These are phyloP conservation scores for Coriolopsis trogii DNA, from an alignment of 1,284 basidiomycete genomes.

Conservation along the genomic window DNA sequence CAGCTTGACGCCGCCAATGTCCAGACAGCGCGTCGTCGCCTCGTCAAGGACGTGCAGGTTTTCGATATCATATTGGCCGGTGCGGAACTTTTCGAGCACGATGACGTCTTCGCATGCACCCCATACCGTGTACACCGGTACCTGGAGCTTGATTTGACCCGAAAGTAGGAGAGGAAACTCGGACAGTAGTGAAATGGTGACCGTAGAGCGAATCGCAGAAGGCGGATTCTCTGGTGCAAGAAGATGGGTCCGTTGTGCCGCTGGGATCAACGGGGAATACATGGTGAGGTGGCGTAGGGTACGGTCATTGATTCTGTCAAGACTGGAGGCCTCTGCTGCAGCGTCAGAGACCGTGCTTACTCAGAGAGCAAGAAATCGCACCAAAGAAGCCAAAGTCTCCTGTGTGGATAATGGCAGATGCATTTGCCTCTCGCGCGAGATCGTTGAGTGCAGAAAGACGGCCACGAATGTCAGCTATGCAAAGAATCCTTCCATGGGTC, in stretches of 20 bases:
- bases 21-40: slow-evolving; percentile 87
- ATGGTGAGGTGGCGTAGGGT: slow-evolving; percentile 95
- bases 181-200: slow-evolving; percentile 79
- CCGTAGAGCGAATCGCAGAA: slow-evolving; percentile 61
- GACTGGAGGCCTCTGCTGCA: slow-evolving; percentile 69
- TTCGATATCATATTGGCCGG: slow-evolving; percentile 79
- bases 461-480: slow-evolving; percentile 95
- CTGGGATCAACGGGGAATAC: slow-evolving; percentile 95
- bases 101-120: slow-evolving; percentile 97
- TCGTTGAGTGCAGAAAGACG: slow-evolving; percentile 87
- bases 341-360: slow-evolving; percentile 7
- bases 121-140: slow-evolving; percentile 97
- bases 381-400: slow-evolving; percentile 99
- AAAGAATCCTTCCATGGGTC: slow-evolving; percentile 86
- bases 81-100: slow-evolving; percentile 91
- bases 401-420: slow-evolving; percentile 96
- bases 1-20: slow-evolving; percentile 92
- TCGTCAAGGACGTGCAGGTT: slow-evolving; percentile 95
- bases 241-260: slow-evolving; percentile 80
- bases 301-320: slow-evolving; percentile 91
- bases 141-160: slow-evolving; percentile 84
- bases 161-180: slow-evolving; percentile 93
- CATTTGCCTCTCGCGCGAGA: slow-evolving; percentile 86
- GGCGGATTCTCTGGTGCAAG: slow-evolving; percentile 69
- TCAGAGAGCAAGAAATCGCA: slow-evolving; percentile 36